Evolutionary conservation across 805 yeast species (phyloP).

Genomic region (Kuraishia capsulata): DNA sequence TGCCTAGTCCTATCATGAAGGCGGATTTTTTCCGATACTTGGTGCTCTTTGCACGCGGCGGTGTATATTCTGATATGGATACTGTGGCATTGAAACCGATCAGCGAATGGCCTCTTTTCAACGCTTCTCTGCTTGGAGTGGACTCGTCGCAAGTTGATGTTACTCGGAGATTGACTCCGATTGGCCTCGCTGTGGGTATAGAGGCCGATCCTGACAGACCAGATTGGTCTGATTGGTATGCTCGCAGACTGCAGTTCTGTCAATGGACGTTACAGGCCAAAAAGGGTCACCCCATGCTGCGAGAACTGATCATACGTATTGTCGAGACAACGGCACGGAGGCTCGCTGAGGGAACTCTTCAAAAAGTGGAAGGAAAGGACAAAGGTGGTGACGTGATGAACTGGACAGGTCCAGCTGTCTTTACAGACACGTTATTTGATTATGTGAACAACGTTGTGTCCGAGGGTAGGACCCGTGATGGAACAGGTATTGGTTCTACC

Average conservation of each 20-base stretch:
- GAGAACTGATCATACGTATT: constrained; percentile 72
- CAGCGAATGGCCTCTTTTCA: constrained; percentile 61
- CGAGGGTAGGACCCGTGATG: constrained; percentile 21
- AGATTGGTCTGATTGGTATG: constrained; percentile 92
- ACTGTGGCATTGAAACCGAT: constrained; percentile 69
- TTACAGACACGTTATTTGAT: constrained; percentile 79
- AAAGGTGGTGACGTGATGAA: constrained; percentile 76
- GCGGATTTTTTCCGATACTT: constrained; percentile 94
- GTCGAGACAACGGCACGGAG: constrained; percentile 65
- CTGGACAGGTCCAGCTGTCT: constrained; percentile 96
- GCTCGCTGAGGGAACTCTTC: constrained; percentile 34
- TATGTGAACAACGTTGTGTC: constrained; percentile 59
- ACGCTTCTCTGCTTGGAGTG: constrained; percentile 7
- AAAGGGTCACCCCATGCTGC: constrained; percentile 82
- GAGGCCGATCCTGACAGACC: constrained; percentile 96
- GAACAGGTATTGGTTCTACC: constrained; percentile 22
- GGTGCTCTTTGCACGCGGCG: constrained; percentile 83
- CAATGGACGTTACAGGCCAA: constrained; percentile 95
- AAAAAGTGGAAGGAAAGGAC: constrained; percentile 44
- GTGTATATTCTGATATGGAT: constrained; percentile 88
- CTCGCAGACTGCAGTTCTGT: constrained; percentile 87
- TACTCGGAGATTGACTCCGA: constrained; percentile 14
- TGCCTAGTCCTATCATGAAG: constrained; percentile 77
- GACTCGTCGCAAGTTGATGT: background rate
- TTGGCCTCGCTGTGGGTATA: constrained; percentile 82